Evolutionary conservation across 768 basidiomycete species (phyloP), one percentile per base, ranked within the genome.

Genomic region (Lactarius indigo): DNA sequence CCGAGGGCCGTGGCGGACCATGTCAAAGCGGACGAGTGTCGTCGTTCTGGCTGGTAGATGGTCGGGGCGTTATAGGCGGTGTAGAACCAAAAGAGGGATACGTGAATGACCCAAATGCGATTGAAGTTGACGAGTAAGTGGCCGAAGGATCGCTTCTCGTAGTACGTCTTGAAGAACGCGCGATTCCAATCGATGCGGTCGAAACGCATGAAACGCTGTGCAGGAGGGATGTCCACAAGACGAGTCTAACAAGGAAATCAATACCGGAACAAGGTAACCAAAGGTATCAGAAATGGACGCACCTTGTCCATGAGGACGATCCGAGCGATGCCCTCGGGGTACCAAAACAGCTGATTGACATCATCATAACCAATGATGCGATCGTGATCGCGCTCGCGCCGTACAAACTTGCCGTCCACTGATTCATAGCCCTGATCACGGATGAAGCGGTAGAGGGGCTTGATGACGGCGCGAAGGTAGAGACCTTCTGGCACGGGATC

Each of bases 51-150:
- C 20, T 71, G 64, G 55, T 98, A 99, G 72, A 98, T 81, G 41
- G 84, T 86, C 1, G 94, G 93, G 18, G 95, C 90, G 78, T 98
- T 98, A 81, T 84, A 97, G 44, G 96, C 83, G 23, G 96, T 98
- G 80, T 97, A 98, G 79, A 89, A 98, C 85, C 90, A 98, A 82
- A 90, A 98, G 75, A 98, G 78, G 37, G 96, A 86, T 65, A 99
- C 82, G 79, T 98, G 97, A 69, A 96, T 90, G 77, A 98, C 94
- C 96, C 97, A 99, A 72, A 99, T 93, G 57, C 96, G 92, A 80
- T 98, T 98, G 82, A 99, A 99, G 83, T 99, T 98, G 84, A 99
- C 96, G 65, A 98, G 85, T 1, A 98, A 84, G 77, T 99, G 97
- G 47, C 94, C 91, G 77, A 96, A 94, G 0, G 96, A 96, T 35